Base-by-base conservation (phyloP, 2,329 filamentous ascomycete genomes). In the Penicillium sp. region DNA sequence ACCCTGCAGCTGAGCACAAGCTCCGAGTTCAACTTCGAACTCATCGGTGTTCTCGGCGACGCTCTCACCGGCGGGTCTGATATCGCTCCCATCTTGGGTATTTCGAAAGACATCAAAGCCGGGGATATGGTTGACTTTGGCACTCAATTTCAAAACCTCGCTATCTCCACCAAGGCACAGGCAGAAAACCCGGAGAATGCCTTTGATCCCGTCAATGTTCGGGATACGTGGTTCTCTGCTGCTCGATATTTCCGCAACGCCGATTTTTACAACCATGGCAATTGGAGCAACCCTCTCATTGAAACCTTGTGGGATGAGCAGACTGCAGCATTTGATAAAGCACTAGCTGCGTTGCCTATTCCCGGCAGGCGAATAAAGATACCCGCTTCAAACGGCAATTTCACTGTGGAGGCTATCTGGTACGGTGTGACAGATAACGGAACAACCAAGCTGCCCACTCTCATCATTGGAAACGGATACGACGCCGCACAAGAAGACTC, bases 401-500 rank as follows among this genome's bases (percentile, higher is more conserved):
- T 36, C 34, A 36, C 34, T 3, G 14, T 36, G 13, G 34, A 36
- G 4, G 34, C 34, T 6, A 36, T 36, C 4, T 36, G 34, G 34
- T 36, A 36, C 7, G 6, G 34, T 36, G 34, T n/a, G 13, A 13
- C 34, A 13, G 34, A n/a, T 3, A 36, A n/a, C 4, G 34, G n/a
- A 14, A n/a, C 13, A 13, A 13, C 13, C 13, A 14, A 59, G 46
- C 63, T 63, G 2, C 77, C 77, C 0, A 79, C 76, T 0, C 24
- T 81, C 4, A 62, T 80, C 5, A 57, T 80, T 4, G 71, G 75
- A 10, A 65, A 56, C 36, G 67, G 78, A 3, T 78, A 72, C 45
- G 79, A 81, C 52, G 75, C 68, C 4, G 58, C 72, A 0, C 75
- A 78, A 57, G 78, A 80, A 49, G 77, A 80, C 11, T 65, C 73